Evolutionary conservation across 139 green algal species (phyloP).

Genomic region (Bryopsis sp.): DNA sequence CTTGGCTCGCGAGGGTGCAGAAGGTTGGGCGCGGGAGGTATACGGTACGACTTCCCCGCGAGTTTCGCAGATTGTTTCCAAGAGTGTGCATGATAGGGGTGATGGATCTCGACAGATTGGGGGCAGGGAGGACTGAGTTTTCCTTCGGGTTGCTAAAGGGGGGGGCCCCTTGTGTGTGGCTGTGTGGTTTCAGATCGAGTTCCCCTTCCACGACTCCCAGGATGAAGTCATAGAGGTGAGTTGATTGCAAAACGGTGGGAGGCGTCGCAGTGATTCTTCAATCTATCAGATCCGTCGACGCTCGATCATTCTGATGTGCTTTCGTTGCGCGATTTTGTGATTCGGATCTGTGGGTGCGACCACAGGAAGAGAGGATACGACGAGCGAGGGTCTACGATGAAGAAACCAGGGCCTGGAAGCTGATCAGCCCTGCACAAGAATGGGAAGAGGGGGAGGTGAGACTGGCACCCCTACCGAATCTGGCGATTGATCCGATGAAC

Average conservation of each 20-base stretch:
- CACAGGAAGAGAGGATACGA: background rate
- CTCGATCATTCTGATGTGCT: too few relatives aligned
- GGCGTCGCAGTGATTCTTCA: too few relatives aligned
- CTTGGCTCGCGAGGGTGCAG: slow-evolving; percentile 33
- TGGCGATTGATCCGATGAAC: too few relatives aligned
- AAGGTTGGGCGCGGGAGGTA: slow-evolving; percentile 11
- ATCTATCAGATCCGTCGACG: too few relatives aligned
- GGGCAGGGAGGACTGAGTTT: background rate
- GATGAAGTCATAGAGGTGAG: slow-evolving; percentile 30
- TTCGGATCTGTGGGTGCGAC: background rate
- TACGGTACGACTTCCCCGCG: background rate
- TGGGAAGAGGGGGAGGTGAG: slow-evolving; percentile 20
- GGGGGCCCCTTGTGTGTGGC: background rate
- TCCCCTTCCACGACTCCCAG: slow-evolving; percentile 45
- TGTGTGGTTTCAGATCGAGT: slow-evolving; percentile 31
- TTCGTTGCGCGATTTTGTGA: background rate
- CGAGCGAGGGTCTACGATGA: slow-evolving; percentile 10
- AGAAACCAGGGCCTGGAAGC: slow-evolving; percentile 10
- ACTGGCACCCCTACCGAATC: background rate
- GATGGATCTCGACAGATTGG: slow-evolving; percentile 2
- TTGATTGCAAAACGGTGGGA: too few relatives aligned
- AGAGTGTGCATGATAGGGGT: background rate
- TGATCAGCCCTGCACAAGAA: slow-evolving; percentile 15
- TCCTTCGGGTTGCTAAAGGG: background rate
- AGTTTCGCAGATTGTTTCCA: too few relatives aligned